These are phyloP conservation scores for Carallia pectinifolia DNA, from an alignment of 345 rosid genomes.

Conservation along the genomic window DNA sequence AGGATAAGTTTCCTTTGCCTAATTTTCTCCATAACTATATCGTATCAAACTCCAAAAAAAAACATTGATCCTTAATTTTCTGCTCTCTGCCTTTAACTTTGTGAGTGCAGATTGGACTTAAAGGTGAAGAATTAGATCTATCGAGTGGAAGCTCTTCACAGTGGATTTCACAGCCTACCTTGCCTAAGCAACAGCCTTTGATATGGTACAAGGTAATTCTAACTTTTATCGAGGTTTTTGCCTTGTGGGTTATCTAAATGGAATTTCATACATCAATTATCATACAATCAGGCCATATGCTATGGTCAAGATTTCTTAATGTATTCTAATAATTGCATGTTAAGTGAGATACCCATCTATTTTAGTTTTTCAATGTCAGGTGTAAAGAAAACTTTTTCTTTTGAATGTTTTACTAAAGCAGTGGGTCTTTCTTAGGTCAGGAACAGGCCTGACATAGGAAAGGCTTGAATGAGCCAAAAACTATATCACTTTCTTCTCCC, in stretches of 20 bases:
- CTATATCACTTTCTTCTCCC: no score
- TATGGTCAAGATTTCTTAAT: no score
- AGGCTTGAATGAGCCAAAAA: no score
- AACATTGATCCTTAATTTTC: neutral
- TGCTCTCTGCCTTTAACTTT: constrained; percentile 5
- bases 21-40: neutral
- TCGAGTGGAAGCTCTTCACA: constrained; percentile 63
- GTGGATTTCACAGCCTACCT: constrained; percentile 62
- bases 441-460: neutral
- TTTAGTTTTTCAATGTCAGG: no score
- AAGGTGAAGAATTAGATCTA: constrained; percentile 78
- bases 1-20: neutral
- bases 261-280: neutral
- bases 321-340: no score
- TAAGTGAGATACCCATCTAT: no score
- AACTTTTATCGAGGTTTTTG: no score
- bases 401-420: neutral
- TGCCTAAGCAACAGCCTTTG: constrained; percentile 78
- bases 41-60: neutral
- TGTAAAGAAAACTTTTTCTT: neutral
- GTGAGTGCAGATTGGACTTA: constrained; percentile 62
- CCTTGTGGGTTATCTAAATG: neutral
- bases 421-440: neutral
- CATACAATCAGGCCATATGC: neutral
- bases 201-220: constrained; percentile 87